Evolutionary conservation across 2,329 filamentous ascomycete genomes (phyloP), one percentile per base, ranked within the genome.

Genomic region (Tolypocladium tundrense): DNA sequence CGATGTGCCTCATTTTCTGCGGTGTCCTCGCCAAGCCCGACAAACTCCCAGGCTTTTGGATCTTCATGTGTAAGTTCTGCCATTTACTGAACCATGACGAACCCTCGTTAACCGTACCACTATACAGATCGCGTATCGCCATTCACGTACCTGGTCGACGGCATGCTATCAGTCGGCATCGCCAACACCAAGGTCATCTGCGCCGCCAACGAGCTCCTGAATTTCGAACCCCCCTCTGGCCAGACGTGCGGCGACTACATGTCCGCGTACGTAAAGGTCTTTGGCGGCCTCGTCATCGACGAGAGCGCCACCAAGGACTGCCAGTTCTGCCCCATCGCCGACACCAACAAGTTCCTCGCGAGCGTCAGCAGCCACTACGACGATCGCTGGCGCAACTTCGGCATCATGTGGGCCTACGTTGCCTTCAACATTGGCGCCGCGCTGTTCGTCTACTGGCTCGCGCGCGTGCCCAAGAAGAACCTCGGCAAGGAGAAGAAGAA

Each of bases 91-190:
- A 10, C 2, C 16, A 3, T 2, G 7, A 40, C 9, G 14, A 8
- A 9, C 7, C 16, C 16, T 50, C 4, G 2, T 27, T 50, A 19
- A 50, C 16, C 16, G 33, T 11, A 21, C 9, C 16, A 19, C 43
- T 45, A 19, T 31, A 21, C 67, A 66, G 93, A 93, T 72, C 83
- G 88, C 53, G 74, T 91, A 54, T 91, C 87, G 0, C 91, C 91
- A 0, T 88, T 96, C 65, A 92, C 88, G 0, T 96, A 96, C 69
- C 75, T 94, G 19, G 83, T 93, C 33, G 80, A 81, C 11, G 88
- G 86, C 27, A 85, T 96, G 75, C 71, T 93, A 0, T 80, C 86
- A 0, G 82, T 82, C 0, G 89, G 83, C 3, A 75, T 96, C 6
- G 88, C 88, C 45, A 86, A 88, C 65, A 83, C 83, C 0, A 54